Conservation (phyloP, 1,284 basidiomycete species). For the Cronartium ribicola region DNA sequence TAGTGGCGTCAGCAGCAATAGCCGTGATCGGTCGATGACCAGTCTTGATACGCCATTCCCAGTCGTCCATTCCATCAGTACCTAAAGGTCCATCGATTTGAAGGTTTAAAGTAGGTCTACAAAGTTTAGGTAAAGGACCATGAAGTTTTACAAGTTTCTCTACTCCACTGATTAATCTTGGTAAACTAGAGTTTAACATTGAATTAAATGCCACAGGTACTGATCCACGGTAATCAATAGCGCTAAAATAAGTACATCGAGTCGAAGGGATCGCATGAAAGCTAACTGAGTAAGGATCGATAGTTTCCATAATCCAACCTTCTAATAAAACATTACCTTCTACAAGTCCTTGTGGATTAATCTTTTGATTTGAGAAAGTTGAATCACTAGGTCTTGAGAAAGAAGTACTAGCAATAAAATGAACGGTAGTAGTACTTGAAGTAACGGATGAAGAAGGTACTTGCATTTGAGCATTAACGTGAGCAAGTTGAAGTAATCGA, state of each 20-base stretch:
- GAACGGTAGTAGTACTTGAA: constrained; percentile 53
- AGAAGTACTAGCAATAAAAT: constrained; percentile 53
- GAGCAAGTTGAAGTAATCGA: constrained; percentile 77
- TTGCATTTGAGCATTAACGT: constrained; percentile 64
- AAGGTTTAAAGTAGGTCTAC: constrained; percentile 43
- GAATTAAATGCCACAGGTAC: constrained; percentile 82
- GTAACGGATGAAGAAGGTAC: constrained; percentile 54
- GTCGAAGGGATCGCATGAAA: constrained; percentile 94
- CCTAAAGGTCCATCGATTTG: constrained; percentile 48
- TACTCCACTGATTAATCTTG: constrained; percentile 49
- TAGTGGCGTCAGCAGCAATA: constrained; percentile 18
- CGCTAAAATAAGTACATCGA: constrained; percentile 77
- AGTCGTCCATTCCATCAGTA: constrained; percentile 38
- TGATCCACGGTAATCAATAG: constrained; percentile 81
- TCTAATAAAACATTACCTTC: constrained; percentile 80
- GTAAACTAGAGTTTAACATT: constrained; percentile 66
- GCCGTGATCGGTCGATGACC: neutral
- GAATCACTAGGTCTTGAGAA: constrained; percentile 61
- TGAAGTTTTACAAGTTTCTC: constrained; percentile 50
- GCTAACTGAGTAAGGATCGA: constrained; percentile 93
- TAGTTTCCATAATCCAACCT: constrained; percentile 93
- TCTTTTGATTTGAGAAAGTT: constrained; percentile 68
- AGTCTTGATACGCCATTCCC: constrained; percentile 39
- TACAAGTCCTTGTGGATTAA: constrained; percentile 72
- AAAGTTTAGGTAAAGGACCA: constrained; percentile 45